Percentiles rank a stretch among this genome's conserved stretches.
Evolutionary conservation across 257 asterid species (phyloP).

Genomic region (Nicotiana tabacum): DNA sequence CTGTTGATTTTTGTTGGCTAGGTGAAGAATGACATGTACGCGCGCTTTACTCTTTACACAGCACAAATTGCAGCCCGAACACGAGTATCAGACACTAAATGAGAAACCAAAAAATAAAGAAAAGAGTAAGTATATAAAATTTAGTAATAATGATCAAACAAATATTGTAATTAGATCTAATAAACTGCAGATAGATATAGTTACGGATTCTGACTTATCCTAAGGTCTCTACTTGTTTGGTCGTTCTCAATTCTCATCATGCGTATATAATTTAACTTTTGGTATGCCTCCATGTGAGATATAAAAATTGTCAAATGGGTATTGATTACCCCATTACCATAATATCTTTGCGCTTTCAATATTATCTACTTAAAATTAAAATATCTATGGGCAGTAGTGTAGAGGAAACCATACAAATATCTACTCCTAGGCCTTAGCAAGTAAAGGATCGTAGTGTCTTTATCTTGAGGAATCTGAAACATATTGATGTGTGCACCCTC

Average conservation of each 20-base stretch:
- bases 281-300: background rate
- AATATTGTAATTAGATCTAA: background rate
- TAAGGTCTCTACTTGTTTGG: background rate
- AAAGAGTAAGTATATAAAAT: background rate
- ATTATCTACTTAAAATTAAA: background rate
- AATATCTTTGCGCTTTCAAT: background rate
- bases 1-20: background rate
- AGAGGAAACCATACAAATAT: background rate
- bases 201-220: background rate
- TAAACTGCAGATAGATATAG: background rate
- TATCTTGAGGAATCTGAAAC: background rate
- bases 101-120: no score
- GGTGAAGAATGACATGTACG: background rate
- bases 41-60: no score
- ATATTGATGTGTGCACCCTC: background rate
- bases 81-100: no score
- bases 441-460: background rate
- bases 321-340: background rate
- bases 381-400: background rate
- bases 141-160: background rate
- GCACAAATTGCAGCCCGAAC: no score
- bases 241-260: background rate
- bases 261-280: background rate
- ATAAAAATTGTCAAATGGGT: conserved; percentile 3
- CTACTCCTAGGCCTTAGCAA: background rate